phyloP scores from a whole-genome alignment of 2,329 filamentous ascomycete genomes.

The Rugonectria rugulosa region DNA sequence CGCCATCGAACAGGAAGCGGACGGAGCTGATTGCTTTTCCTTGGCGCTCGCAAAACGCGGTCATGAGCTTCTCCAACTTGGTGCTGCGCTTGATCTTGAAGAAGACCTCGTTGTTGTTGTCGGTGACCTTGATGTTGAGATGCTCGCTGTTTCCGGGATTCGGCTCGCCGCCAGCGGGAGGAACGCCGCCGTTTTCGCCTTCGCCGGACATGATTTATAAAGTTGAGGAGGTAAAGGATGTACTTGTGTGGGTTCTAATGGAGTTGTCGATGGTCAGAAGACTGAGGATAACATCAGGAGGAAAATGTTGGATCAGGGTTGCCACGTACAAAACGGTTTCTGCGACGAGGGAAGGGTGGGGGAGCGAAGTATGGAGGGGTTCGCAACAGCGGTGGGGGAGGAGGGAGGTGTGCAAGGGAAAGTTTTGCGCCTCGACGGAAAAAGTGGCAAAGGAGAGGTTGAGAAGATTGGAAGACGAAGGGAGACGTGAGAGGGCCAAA shows the following conservation, averaged over 20 bases:
- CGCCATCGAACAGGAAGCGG: constrained; percentile 95
- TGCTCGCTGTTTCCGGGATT: constrained; percentile 72
- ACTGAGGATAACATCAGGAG: constrained; percentile 5
- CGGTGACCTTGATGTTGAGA: constrained; percentile 98
- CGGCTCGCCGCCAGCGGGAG: constrained; percentile 55
- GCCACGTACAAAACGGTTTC: constrained; percentile 11
- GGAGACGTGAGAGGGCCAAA: not conserved
- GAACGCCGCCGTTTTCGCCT: constrained; percentile 58
- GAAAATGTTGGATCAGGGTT: constrained; percentile 3
- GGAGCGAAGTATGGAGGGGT: constrained; percentile 3
- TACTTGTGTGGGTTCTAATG: constrained; percentile 12
- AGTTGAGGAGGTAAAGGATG: not conserved
- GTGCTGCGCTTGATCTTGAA: constrained; percentile 99
- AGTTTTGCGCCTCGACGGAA: not conserved
- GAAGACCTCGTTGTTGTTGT: constrained; percentile 99
- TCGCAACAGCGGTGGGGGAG: not conserved
- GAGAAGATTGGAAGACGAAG: constrained; percentile 6
- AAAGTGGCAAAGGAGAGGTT: not conserved
- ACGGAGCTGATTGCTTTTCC: constrained; percentile 87
- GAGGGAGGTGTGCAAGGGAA: too few species aligned
- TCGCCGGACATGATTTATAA: constrained; percentile 54
- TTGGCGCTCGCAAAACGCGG: constrained; percentile 95
- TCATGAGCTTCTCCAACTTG: constrained; percentile 96
- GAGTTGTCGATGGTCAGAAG: constrained; percentile 24
- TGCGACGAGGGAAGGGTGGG: constrained; percentile 8